Conservation (phyloP, 1,139 yeast genomes). For the Suhomyces terraborum region DNA sequence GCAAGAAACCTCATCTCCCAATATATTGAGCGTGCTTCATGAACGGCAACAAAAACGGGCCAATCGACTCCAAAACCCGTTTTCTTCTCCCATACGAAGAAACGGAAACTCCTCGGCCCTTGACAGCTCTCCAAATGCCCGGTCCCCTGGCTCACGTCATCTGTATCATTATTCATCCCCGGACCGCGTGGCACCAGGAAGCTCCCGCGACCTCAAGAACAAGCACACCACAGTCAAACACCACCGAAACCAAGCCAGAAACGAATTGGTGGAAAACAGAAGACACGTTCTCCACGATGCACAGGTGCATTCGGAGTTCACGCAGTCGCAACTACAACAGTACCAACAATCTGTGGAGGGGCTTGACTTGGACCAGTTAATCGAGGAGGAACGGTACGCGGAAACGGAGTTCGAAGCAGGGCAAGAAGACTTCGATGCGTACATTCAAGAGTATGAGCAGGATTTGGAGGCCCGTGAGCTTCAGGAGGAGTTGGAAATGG, state of each 20-base stretch:
- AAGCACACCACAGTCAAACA: slow-evolving; percentile 32
- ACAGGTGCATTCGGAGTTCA: slow-evolving; percentile 26
- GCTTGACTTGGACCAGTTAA: slow-evolving; percentile 31
- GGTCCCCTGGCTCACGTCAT: slow-evolving; percentile 8
- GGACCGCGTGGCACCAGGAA: slow-evolving; percentile 6
- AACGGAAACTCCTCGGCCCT: background rate
- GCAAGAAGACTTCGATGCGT: slow-evolving; percentile 15
- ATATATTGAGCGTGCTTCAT: slow-evolving; percentile 14
- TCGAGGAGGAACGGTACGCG: slow-evolving; percentile 33
- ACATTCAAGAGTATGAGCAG: slow-evolving; percentile 17
- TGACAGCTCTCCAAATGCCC: slow-evolving; percentile 3
- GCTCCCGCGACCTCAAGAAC: slow-evolving; percentile 24
- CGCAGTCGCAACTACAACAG: slow-evolving; percentile 22
- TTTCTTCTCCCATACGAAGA: slow-evolving; percentile 11
- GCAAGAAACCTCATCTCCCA: slow-evolving; percentile 4
- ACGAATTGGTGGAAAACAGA: slow-evolving; percentile 24
- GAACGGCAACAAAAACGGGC: slow-evolving; percentile 15
- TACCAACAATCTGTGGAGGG: slow-evolving; percentile 20
- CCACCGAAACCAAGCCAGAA: slow-evolving; percentile 32
- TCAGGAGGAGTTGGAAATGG: slow-evolving; percentile 26
- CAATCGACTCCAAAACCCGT: slow-evolving; percentile 11
- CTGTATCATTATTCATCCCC: slow-evolving; percentile 10
- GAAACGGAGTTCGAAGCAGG: slow-evolving; percentile 12
- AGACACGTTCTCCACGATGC: slow-evolving; percentile 29
- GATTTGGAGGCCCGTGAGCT: slow-evolving; percentile 22